phyloP scores from a whole-genome alignment of 2,329 filamentous ascomycete species.

The Diaporthe eres region DNA sequence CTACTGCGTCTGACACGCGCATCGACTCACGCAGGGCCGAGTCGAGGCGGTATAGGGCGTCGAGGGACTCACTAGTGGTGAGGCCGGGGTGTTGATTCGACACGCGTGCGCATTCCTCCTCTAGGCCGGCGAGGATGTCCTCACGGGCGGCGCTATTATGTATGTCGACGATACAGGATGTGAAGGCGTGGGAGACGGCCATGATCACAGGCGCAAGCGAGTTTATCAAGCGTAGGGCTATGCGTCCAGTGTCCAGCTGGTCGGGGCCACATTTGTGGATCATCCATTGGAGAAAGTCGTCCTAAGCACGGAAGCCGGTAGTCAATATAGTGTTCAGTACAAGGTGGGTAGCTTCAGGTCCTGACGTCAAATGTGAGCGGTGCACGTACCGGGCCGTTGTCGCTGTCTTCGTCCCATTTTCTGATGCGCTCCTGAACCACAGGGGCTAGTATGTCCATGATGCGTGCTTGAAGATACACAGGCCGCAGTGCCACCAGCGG shows the following conservation, averaged over 20 bases:
- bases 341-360: neutral
- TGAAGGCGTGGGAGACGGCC: neutral
- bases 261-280: neutral
- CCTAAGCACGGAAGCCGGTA: neutral
- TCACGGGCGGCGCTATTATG: neutral
- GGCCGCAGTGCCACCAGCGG: constrained; percentile 1
- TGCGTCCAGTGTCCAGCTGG: neutral
- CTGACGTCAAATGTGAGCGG: neutral
- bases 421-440: neutral
- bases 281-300: constrained; percentile 21
- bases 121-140: neutral
- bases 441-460: neutral
- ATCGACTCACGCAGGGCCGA: constrained; percentile 25
- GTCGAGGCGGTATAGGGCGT: neutral
- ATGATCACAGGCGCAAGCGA: neutral
- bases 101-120: neutral
- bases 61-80: neutral
- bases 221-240: constrained; percentile 4
- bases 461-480: neutral
- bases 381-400: neutral
- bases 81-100: neutral
- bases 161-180: neutral
- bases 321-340: neutral
- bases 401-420: neutral
- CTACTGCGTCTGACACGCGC: neutral